Evolutionary conservation across 768 basidiomycete genomes (phyloP), one percentile per base, ranked within the genome.

Genomic region (Atractiella rhizophila): DNA sequence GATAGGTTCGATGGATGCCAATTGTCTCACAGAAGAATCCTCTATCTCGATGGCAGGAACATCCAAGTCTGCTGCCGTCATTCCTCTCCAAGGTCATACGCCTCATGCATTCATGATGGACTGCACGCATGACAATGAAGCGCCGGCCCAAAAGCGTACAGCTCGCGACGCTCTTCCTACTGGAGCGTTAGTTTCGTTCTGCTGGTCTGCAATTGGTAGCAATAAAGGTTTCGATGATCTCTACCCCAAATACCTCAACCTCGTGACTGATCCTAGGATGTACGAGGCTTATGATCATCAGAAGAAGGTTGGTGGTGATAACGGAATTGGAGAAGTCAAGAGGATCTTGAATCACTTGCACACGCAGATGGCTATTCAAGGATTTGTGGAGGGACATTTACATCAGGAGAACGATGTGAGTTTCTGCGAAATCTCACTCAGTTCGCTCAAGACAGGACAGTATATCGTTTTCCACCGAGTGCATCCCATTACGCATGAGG

Each of bases 191-290:
- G 76, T 78, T 15, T 70, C 86, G 0, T 96, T 96, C 61, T 76
- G 77, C 27, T 72, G 70, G 51, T 78, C 71, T 19, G 91, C 78
- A 4, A 69, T 80, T 42, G 91, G 85, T 2, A 85, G 80, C 13
- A 83, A 85, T 50, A 91, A 94, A 59, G 91, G 88, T 16, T 91
- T 88, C 54, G 91, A 98, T 52, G 91, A 98, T 50, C 59, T 98
- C 18, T 94, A 96, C 55, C 88, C 88, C 3, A 88, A 83, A 56
- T 60, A 88, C n/a, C 60, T 98, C 27, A 70, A 91, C 55, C 64
- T 98, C 36, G 91, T 96, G 9, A 64, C 62, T 12, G 91, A 98
- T 57, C 73, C 69, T 53, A 66, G 83, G 46, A 57, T 58, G 48
- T 98, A 98, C 53, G 33, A 73, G 70, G 34, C 71, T 68, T 5